These are phyloP conservation scores for Rhypophila decipiens DNA, from an alignment of 495 filamentous ascomycete genomes.

Conservation along the genomic window DNA sequence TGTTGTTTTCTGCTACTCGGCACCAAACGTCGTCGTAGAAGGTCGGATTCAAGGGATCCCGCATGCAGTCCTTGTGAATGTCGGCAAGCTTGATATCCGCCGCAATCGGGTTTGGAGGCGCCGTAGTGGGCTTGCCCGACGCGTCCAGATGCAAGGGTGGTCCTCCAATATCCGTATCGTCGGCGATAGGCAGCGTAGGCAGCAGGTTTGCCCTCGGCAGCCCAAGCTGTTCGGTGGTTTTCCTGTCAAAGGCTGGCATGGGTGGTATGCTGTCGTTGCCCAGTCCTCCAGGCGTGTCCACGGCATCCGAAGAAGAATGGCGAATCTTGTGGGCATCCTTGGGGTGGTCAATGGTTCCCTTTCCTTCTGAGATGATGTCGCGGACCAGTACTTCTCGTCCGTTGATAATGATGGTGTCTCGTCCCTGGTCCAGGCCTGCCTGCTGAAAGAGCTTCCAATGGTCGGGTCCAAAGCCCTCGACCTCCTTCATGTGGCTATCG, in stretches of 20 bases:
- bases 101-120: slow-evolving; percentile 48
- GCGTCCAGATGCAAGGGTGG: slow-evolving; percentile 45
- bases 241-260: slow-evolving; percentile 38
- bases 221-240: slow-evolving; percentile 50
- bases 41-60: slow-evolving; percentile 71
- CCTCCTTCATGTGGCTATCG: slow-evolving; percentile 61
- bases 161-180: slow-evolving; percentile 77
- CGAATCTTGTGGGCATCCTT: slow-evolving; percentile 27
- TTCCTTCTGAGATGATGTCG: slow-evolving; percentile 54
- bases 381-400: slow-evolving; percentile 61
- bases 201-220: slow-evolving; percentile 57
- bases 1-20: slow-evolving; percentile 87
- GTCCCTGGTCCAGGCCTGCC: slow-evolving; percentile 49
- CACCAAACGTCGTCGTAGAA: slow-evolving; percentile 90
- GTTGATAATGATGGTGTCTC: slow-evolving; percentile 59
- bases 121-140: slow-evolving; percentile 24
- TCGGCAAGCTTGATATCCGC: slow-evolving; percentile 57
- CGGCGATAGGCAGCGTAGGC: slow-evolving; percentile 56
- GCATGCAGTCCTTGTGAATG: slow-evolving; percentile 53
- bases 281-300: slow-evolving; percentile 10
- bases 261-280: slow-evolving; percentile 46
- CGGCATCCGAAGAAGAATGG: slow-evolving; percentile 10
- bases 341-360: slow-evolving; percentile 47
- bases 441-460: slow-evolving; percentile 54
- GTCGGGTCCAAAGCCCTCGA: slow-evolving; percentile 70